These are phyloP conservation scores for Tilletia setariae DNA, from an alignment of 1,284 basidiomycete genomes.

Conservation along the genomic window DNA sequence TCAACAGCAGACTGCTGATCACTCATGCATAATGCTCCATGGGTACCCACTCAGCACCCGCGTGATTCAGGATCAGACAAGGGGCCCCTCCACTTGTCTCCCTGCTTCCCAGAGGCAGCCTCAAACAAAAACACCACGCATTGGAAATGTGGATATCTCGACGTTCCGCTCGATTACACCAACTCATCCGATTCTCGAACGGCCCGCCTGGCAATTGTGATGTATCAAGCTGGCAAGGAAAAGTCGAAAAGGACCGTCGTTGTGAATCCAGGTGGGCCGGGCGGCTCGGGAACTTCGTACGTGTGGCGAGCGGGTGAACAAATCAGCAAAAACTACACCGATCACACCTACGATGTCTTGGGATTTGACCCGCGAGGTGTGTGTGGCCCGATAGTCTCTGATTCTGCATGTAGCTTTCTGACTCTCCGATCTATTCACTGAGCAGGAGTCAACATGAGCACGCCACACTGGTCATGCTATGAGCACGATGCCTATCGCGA, in stretches of 20 bases:
- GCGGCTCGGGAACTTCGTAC: conserved; percentile 25
- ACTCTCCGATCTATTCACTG: neutral
- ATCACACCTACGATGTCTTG: conserved; percentile 25
- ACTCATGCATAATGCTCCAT: too few species aligned
- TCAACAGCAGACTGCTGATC: too few species aligned
- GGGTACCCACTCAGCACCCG: too few species aligned
- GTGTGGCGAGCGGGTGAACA: conserved; percentile 22
- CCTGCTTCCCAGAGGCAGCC: conserved; percentile 10
- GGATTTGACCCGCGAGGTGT: conserved; percentile 32
- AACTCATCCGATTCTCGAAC: conserved; percentile 23
- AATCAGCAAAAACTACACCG: conserved; percentile 16
- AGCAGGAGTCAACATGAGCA: conserved; percentile 17
- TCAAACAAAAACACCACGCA: conserved; percentile 7
- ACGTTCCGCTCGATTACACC: conserved; percentile 36
- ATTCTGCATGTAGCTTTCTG: neutral
- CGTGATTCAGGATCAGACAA: too few species aligned
- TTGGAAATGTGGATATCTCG: conserved; percentile 28
- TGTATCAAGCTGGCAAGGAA: conserved; percentile 17
- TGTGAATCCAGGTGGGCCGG: conserved; percentile 33
- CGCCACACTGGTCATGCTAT: conserved; percentile 22
- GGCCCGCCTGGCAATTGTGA: conserved; percentile 24
- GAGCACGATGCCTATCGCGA: conserved; percentile 33
- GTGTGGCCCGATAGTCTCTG: neutral
- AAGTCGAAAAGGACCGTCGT: conserved; percentile 23
- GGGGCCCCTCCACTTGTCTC: neutral